Conservation (phyloP, 495 filamentous ascomycete genomes). For the Penicillium psychrofluorescens region DNA sequence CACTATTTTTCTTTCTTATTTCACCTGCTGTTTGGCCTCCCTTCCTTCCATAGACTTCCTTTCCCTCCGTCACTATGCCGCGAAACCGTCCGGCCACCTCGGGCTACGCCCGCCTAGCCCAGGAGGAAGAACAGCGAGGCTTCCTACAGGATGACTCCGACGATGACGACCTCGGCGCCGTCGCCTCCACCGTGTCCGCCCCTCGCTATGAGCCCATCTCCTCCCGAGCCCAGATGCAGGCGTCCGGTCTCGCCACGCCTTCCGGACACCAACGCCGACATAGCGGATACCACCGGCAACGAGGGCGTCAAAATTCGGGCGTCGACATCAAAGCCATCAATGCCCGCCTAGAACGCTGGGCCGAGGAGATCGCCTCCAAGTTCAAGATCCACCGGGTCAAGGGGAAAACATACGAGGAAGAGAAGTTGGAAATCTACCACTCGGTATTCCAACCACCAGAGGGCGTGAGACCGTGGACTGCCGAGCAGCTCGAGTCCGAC, state of each 20-base stretch:
- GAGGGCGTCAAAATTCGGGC: constrained; percentile 70
- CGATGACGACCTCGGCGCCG: constrained; percentile 49
- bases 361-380: constrained; percentile 93
- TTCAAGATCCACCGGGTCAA: constrained; percentile 84
- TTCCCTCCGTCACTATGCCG: constrained; percentile 33
- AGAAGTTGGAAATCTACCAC: constrained; percentile 90
- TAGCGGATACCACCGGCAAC: constrained; percentile 40
- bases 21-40: constrained; percentile 5
- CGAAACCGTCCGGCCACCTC: constrained; percentile 66
- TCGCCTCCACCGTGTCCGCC: constrained; percentile 52
- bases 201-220: constrained; percentile 65
- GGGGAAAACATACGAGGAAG: constrained; percentile 69
- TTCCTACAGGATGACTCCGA: constrained; percentile 64
- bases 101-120: constrained; percentile 85
- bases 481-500: constrained; percentile 61
- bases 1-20: constrained; percentile 5
- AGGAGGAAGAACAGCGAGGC: constrained; percentile 68
- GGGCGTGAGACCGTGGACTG: constrained; percentile 66
- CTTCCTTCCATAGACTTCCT: constrained; percentile 9
- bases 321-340: constrained; percentile 99
- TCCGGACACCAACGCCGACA: constrained; percentile 38
- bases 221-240: constrained; percentile 42
- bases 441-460: constrained; percentile 92
- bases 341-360: constrained; percentile 91
- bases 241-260: constrained; percentile 30